Conservation (phyloP, 2,329 filamentous ascomycete species). For the Apiospora aurea region DNA sequence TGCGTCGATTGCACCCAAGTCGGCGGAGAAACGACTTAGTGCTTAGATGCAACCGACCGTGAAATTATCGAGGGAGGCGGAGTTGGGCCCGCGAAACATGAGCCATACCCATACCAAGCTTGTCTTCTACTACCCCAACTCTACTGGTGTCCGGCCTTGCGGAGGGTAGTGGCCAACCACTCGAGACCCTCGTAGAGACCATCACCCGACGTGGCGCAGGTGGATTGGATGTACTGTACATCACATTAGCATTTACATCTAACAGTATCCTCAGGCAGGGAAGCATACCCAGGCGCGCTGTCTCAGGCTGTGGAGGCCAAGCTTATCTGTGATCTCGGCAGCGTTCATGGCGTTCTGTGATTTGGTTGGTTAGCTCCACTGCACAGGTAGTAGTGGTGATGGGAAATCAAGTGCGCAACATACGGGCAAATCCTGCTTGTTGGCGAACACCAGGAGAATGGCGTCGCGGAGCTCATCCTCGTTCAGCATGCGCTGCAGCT, state of each 20-base stretch:
- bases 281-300: conserved; percentile 95
- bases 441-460: conserved; percentile 31
- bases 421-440: conserved; percentile 98
- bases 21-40: conserved; percentile 54
- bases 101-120: conserved; percentile 39
- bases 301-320: conserved; percentile 98
- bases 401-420: conserved; percentile 48
- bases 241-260: conserved; percentile 32
- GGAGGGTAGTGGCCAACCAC: conserved; percentile 85
- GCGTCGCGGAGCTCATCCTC: conserved; percentile 31
- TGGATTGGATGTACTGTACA: conserved; percentile 95
- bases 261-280: conserved; percentile 3
- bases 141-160: conserved; percentile 75
- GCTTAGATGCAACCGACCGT: conserved; percentile 64
- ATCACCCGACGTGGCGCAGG: conserved; percentile 97
- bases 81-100: conserved; percentile 48
- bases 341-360: conserved; percentile 97
- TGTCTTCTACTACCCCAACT: conserved; percentile 41
- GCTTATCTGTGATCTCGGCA: conserved; percentile 99
- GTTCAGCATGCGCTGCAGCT: conserved; percentile 98
- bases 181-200: conserved; percentile 99
- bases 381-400: neutral
- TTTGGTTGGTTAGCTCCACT: conserved; percentile 37
- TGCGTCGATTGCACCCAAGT: conserved; percentile 59
- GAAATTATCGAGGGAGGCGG: conserved; percentile 47